phyloP scores from a whole-genome alignment of 345 rosid genomes.

The Microthlaspi erraticum region DNA sequence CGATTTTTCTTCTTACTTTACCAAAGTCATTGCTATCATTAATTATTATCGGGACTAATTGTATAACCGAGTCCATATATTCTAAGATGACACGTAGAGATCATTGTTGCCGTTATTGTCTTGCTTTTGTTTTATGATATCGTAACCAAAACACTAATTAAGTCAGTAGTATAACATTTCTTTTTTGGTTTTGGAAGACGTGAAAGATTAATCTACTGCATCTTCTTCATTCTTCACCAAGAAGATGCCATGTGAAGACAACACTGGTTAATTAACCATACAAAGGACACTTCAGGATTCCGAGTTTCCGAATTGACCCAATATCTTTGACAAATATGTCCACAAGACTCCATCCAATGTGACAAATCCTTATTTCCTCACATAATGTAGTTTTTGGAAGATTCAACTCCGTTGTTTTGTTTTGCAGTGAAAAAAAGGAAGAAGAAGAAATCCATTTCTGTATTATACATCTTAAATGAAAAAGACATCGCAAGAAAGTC shows the following conservation, averaged over 20 bases:
- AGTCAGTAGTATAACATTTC: background rate
- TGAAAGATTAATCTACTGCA: background rate
- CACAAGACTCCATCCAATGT: background rate
- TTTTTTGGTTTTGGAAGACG: background rate
- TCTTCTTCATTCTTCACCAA: background rate
- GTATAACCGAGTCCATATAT: slow-evolving; percentile 6
- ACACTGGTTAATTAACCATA: slow-evolving; percentile 2
- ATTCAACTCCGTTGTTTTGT: background rate
- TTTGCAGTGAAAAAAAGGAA: too few species aligned
- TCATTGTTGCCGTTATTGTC: slow-evolving; percentile 17
- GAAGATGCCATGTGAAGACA: slow-evolving; percentile 8
- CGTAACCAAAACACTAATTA: slow-evolving; percentile 11
- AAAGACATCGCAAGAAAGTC: slow-evolving; percentile 24
- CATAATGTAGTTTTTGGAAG: background rate
- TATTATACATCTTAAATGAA: background rate
- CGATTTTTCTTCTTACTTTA: slow-evolving; percentile 13
- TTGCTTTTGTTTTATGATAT: background rate
- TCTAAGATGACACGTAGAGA: slow-evolving; percentile 13
- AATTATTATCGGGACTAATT: background rate
- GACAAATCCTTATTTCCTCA: background rate
- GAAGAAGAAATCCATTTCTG: too few species aligned
- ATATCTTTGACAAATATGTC: slow-evolving; percentile 15
- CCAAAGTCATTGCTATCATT: slow-evolving; percentile 21
- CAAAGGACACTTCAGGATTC: background rate
- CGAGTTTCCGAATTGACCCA: too few species aligned